phyloP scores from a whole-genome alignment of 1,139 yeast genomes.

The Diutina ranongensis region DNA sequence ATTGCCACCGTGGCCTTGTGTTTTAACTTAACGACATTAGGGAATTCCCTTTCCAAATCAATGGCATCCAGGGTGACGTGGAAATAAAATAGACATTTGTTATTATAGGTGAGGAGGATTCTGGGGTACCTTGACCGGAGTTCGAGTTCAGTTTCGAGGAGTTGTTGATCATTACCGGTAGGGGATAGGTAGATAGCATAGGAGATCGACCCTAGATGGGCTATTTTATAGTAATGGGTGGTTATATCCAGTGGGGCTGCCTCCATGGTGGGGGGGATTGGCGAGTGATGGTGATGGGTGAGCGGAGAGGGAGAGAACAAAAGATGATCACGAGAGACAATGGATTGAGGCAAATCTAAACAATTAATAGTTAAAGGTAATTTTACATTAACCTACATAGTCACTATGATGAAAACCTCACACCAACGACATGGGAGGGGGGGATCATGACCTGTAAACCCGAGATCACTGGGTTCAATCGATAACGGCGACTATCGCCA shows the following conservation, averaged over 20 bases:
- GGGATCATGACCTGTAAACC: no score
- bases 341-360: no score
- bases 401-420: neutral
- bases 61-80: conserved; percentile 23
- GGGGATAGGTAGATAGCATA: conserved; percentile 24
- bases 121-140: conserved; percentile 41
- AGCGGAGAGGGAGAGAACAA: neutral
- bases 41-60: conserved; percentile 6
- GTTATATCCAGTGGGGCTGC: conserved; percentile 4
- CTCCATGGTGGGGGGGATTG: no score
- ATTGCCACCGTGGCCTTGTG: conserved; percentile 19
- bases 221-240: conserved; percentile 33
- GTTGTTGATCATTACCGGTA: conserved; percentile 23
- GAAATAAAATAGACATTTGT: conserved; percentile 51
- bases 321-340: no score
- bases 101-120: conserved; percentile 44
- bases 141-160: conserved; percentile 49
- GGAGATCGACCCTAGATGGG: conserved; percentile 22
- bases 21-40: conserved; percentile 11
- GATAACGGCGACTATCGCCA: no score
- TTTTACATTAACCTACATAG: no score
- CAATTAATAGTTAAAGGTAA: no score
- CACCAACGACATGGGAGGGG: no score
- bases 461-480: no score
- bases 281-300: no score